Conservation (phyloP, 352 stramenopile genomes). For the Achlya hypogyna region DNA sequence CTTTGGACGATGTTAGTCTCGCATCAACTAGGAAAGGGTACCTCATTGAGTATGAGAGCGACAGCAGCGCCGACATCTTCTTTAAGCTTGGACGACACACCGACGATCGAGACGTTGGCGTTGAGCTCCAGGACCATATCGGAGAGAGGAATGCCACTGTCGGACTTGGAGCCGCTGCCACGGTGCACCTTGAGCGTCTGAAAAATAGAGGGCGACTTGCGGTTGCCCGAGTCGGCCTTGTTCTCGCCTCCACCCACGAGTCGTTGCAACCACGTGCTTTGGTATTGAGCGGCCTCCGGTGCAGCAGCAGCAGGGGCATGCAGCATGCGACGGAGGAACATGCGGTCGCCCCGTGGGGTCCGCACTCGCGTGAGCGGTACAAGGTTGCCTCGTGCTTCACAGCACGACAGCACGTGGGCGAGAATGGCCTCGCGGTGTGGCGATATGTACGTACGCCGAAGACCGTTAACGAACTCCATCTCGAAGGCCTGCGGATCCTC, state of each 20-base stretch:
- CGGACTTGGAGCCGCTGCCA: neutral
- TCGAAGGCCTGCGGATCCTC: slow-evolving; percentile 57
- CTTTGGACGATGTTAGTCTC: neutral
- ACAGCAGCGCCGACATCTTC: neutral
- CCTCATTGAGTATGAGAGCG: neutral
- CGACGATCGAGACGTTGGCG: slow-evolving; percentile 57
- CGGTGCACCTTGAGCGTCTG: neutral
- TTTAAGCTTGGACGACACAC: slow-evolving; percentile 30
- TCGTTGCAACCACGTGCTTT: slow-evolving; percentile 2
- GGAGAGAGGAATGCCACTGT: neutral
- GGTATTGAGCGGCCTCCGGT: neutral
- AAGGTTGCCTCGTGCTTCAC: slow-evolving; percentile 54
- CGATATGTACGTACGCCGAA: slow-evolving; percentile 60
- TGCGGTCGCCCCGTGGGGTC: neutral
- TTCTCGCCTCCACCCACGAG: slow-evolving; percentile 7
- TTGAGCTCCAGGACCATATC: slow-evolving; percentile 63
- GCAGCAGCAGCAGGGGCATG: neutral
- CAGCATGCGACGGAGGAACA: slow-evolving; percentile 11
- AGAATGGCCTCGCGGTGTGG: slow-evolving; percentile 64
- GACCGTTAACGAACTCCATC: slow-evolving; percentile 62
- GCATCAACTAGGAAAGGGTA: neutral
- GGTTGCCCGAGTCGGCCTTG: neutral
- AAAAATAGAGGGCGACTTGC: slow-evolving; percentile 5
- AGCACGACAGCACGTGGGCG: slow-evolving; percentile 61
- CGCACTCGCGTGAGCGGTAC: neutral